phyloP scores from a whole-genome alignment of 2,329 filamentous ascomycete genomes.

The Balansia obtecta region DNA sequence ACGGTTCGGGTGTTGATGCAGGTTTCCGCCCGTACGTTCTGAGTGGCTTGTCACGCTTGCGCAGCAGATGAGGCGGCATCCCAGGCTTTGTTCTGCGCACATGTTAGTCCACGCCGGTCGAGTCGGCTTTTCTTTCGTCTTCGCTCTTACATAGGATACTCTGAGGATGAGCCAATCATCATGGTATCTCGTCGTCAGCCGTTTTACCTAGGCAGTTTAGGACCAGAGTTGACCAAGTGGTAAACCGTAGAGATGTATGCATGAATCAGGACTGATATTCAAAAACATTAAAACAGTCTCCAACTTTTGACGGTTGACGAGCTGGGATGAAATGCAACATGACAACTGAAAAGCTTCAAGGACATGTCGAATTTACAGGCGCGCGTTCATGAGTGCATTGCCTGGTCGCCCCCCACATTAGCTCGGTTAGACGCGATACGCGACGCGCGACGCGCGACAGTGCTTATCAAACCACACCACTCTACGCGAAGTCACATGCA shows the following conservation, averaged over 20 bases:
- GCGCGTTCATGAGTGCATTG: not conserved
- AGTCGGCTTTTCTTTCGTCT: not conserved
- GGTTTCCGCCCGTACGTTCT: slow-evolving; percentile 28
- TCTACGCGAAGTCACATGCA: slow-evolving; percentile 9
- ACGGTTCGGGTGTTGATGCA: slow-evolving; percentile 12
- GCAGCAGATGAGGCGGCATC: slow-evolving; percentile 11
- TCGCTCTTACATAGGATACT: slow-evolving; percentile 17
- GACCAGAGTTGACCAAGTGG: not conserved
- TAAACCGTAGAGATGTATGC: no score
- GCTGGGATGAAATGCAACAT: no score
- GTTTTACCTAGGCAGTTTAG: not conserved
- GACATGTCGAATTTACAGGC: not conserved
- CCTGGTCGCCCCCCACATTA: not conserved
- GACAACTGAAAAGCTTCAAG: no score
- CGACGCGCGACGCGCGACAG: slow-evolving; percentile 1
- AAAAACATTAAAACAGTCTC: no score
- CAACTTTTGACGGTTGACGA: no score
- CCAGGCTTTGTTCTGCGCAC: slow-evolving; percentile 18
- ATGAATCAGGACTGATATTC: no score
- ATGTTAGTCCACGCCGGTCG: not conserved
- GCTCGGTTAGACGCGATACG: slow-evolving; percentile 6
- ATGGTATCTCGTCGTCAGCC: not conserved
- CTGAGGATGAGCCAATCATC: slow-evolving; percentile 13
- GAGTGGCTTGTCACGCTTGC: slow-evolving; percentile 21
- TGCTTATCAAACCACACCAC: slow-evolving; percentile 1